Evolutionary conservation across 192 early-diverging fungal species (phyloP).

Genomic region (Oehlia diaphana): DNA sequence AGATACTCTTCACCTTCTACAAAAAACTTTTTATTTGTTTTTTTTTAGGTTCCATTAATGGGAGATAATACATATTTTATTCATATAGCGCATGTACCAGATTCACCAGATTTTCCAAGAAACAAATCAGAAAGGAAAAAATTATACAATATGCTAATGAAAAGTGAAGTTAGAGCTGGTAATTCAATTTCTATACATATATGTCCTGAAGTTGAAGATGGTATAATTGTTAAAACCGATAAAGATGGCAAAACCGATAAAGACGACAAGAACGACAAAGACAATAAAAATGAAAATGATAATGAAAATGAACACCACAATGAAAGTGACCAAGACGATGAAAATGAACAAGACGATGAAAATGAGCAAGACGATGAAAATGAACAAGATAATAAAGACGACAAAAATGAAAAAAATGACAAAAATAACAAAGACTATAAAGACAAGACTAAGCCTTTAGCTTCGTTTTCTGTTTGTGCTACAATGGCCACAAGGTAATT

Average conservation of each 20-base stretch:
- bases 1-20: background rate
- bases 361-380: background rate
- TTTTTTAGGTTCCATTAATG: background rate
- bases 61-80: slow-evolving; percentile 2
- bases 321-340: too few species aligned
- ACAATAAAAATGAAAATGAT: too few species aligned
- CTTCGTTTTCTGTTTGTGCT: slow-evolving; percentile 12
- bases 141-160: background rate
- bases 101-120: background rate
- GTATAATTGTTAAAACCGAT: too few species aligned
- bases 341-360: too few species aligned
- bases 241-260: too few species aligned
- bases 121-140: background rate
- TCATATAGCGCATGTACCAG: background rate
- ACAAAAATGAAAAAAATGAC: too few species aligned
- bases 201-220: slow-evolving; percentile 1
- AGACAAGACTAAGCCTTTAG: background rate
- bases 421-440: too few species aligned
- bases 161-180: slow-evolving; percentile 3
- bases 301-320: too few species aligned
- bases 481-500: slow-evolving; percentile 20
- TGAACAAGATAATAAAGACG: too few species aligned
- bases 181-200: background rate
- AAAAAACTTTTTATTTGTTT: background rate
- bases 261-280: too few species aligned